These are phyloP conservation scores for Penicillium tannophilum DNA, from an alignment of 495 filamentous ascomycete genomes.

Conservation along the genomic window DNA sequence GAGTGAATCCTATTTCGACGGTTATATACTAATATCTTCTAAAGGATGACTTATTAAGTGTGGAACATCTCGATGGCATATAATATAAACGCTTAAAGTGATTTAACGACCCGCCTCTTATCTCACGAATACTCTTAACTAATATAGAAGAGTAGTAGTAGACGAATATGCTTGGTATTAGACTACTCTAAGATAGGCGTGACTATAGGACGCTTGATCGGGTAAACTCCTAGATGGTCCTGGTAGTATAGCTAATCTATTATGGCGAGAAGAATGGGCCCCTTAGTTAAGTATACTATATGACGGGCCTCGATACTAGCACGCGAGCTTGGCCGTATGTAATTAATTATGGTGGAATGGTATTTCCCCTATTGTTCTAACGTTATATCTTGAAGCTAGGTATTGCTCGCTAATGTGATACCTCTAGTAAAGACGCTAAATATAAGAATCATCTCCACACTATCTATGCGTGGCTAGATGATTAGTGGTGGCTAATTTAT, in stretches of 20 bases:
- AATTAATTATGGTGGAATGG: not conserved
- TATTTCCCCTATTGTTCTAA: not conserved
- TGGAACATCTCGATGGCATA: not conserved
- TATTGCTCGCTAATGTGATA: constrained; percentile 2
- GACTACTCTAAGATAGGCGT: constrained; percentile 1
- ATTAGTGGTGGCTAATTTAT: not conserved
- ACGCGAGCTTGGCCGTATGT: not conserved
- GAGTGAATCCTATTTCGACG: not conserved
- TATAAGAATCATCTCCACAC: not conserved
- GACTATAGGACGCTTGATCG: constrained; percentile 4
- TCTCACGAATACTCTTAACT: not conserved
- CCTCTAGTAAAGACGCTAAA: not conserved
- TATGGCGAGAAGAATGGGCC: constrained; percentile 1
- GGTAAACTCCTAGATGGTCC: not conserved
- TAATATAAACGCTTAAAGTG: not conserved
- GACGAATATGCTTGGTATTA: not conserved
- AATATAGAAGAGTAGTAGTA: not conserved
- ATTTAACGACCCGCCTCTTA: not conserved
- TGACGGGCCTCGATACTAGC: not conserved
- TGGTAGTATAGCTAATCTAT: constrained; percentile 3
- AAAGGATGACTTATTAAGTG: not conserved
- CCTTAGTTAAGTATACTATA: not conserved
- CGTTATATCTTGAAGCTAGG: not conserved
- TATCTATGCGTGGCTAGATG: not conserved
- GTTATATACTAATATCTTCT: constrained; percentile 4